phyloP scores from a whole-genome alignment of 164 flowering plant species.

The Pachysandra terminalis region DNA sequence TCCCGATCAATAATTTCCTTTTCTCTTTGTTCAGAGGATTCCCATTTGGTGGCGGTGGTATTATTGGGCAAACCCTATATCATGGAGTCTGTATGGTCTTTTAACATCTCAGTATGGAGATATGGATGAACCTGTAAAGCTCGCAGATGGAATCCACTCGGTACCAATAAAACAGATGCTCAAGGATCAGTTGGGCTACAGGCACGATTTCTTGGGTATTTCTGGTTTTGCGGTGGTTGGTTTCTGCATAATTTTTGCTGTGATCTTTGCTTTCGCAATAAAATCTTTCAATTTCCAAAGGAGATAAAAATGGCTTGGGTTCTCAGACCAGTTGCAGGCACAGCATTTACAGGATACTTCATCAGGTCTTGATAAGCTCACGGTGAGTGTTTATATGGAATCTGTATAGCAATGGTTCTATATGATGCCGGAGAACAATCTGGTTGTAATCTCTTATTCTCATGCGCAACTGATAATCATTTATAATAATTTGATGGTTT shows the following conservation, averaged over 20 bases:
- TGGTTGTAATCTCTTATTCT: background rate
- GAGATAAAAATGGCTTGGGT: slow-evolving; percentile 36
- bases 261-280: slow-evolving; percentile 75
- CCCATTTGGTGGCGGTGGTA: slow-evolving; percentile 99
- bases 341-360: background rate
- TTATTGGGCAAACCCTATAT: slow-evolving; percentile 87
- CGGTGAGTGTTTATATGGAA: background rate
- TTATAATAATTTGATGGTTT: no score
- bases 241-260: slow-evolving; percentile 62
- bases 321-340: background rate
- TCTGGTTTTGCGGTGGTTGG: slow-evolving; percentile 61
- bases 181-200: slow-evolving; percentile 54
- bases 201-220: slow-evolving; percentile 64
- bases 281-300: slow-evolving; percentile 85
- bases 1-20: no score
- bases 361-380: background rate
- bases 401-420: slow-evolving; percentile 1
- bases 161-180: slow-evolving; percentile 38
- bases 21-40: slow-evolving; percentile 53
- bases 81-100: slow-evolving; percentile 94
- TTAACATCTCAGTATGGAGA: slow-evolving; percentile 79
- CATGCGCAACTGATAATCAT: background rate
- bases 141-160: slow-evolving; percentile 49
- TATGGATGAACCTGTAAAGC: slow-evolving; percentile 37
- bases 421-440: background rate